Conservation (phyloP, 2,329 filamentous ascomycete species). For the Penicillium sp. region DNA sequence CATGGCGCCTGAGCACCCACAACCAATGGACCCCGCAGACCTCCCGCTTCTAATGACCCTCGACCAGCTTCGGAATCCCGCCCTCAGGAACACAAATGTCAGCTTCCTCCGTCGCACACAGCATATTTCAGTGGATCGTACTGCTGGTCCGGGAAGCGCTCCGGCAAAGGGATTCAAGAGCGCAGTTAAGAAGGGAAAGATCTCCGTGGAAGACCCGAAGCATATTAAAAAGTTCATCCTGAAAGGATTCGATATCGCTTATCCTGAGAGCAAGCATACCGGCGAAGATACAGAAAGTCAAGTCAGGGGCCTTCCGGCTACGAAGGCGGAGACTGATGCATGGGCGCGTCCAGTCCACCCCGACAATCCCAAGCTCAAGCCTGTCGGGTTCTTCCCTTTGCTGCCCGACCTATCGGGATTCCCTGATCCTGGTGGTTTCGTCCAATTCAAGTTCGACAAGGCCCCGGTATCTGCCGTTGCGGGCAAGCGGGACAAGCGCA, state of each 20-base stretch:
- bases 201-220: constrained; percentile 57
- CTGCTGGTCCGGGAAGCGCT: constrained; percentile 35
- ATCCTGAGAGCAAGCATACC: constrained; percentile 61
- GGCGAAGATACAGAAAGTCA: constrained; percentile 58
- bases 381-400: constrained; percentile 62
- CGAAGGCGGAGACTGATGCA: constrained; percentile 58
- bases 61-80: constrained; percentile 80
- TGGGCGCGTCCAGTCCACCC: constrained; percentile 65
- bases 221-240: constrained; percentile 63
- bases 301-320: constrained; percentile 56
- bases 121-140: constrained; percentile 66
- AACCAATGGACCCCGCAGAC: constrained; percentile 79
- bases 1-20: constrained; percentile 71
- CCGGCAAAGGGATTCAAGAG: constrained; percentile 31
- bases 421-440: constrained; percentile 60
- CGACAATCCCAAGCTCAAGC: constrained; percentile 57
- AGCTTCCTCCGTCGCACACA: constrained; percentile 96
- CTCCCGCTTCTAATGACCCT: constrained; percentile 80
- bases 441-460: constrained; percentile 63
- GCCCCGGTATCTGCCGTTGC: constrained; percentile 55
- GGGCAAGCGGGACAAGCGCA: constrained; percentile 58
- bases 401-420: constrained; percentile 63
- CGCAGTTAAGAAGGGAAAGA: constrained; percentile 35
- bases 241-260: constrained; percentile 67
- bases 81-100: constrained; percentile 73